Evolutionary conservation across 2,329 filamentous ascomycete species (phyloP), one percentile per base, ranked within the genome.

Genomic region (Cytospora chrysosperma): DNA sequence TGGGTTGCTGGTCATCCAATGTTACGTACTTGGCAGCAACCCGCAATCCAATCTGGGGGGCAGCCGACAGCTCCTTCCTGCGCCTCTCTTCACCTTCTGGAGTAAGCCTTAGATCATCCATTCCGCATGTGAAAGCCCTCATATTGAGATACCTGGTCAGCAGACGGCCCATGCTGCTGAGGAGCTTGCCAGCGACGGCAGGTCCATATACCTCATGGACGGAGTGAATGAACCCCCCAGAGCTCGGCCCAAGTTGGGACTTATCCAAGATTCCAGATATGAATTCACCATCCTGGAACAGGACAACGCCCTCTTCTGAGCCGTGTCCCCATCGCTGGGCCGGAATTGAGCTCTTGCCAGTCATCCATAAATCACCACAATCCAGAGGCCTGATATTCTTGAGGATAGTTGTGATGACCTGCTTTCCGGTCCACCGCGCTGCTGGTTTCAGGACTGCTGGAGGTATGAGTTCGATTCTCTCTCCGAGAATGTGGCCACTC

Each of bases 71-170:
- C 67, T 88, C 87, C 68, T 90, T 80, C 68, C 84, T 85, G 50
- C 95, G 88, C 59, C 83, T 81, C 61, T 79, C 79, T 73, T 99
- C 93, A 59, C 95, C 94, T 67, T 90, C 81, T 1, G 85, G 81
- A 0, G 94, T 98, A 58, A 99, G 85, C 63, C 90, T 87, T 64
- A 99, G 82, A 81, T 99, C 96, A 71, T 99, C 94, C 77, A 99
- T 97, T 74, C 96, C 96, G 75, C 95, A 99, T 68, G 92, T 95
- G 75, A 98, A 98, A 1, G 94, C 95, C 58, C 93, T 86, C 88
- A 97, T 96, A 72, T 95, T 91, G 65, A 98, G 82, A 68, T 93
- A 89, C 71, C 93, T 90, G 0, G 95, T 99, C 67, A 99, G 79
- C 28, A 99, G 82, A 62, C 95, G 88, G 60, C 95, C 95, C 61